These are phyloP conservation scores for Vitis hybrid DNA, from an alignment of 177 flowering plant species.

Conservation along the genomic window DNA sequence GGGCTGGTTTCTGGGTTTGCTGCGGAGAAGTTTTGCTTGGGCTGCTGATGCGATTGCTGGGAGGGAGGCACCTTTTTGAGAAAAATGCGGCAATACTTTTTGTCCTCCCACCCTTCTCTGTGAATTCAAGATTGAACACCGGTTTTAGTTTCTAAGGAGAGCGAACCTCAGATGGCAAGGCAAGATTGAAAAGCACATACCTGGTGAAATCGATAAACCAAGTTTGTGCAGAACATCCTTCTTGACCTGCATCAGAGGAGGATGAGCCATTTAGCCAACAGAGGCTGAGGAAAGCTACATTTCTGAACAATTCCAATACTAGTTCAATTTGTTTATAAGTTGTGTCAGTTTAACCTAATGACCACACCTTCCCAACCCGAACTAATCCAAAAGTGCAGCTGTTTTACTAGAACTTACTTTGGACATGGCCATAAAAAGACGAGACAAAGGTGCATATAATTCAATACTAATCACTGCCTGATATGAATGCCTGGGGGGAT, in stretches of 20 bases:
- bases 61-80: constrained; percentile 80
- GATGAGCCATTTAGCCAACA: background rate
- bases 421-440: background rate
- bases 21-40: constrained; percentile 11
- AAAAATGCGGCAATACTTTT: constrained; percentile 71
- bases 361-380: no score
- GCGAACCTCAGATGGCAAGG: no score
- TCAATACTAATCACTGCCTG: no score
- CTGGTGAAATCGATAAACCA: constrained; percentile 64
- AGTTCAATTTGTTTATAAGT: no score
- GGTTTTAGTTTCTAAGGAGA: background rate
- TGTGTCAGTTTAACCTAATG: no score
- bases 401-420: no score
- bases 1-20: background rate
- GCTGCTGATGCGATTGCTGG: constrained; percentile 25
- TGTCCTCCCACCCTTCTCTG: constrained; percentile 42
- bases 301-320: background rate
- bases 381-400: no score
- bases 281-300: background rate
- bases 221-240: constrained; percentile 62
- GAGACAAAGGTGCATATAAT: background rate
- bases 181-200: constrained; percentile 27
- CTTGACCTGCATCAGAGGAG: constrained; percentile 59
- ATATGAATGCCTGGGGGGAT: no score
- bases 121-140: constrained; percentile 8